Evolutionary conservation across 225 moss, liverwort and hornwort genomes (phyloP), one percentile per base, ranked within the genome.

Genomic region (Physcomitrium patens): DNA sequence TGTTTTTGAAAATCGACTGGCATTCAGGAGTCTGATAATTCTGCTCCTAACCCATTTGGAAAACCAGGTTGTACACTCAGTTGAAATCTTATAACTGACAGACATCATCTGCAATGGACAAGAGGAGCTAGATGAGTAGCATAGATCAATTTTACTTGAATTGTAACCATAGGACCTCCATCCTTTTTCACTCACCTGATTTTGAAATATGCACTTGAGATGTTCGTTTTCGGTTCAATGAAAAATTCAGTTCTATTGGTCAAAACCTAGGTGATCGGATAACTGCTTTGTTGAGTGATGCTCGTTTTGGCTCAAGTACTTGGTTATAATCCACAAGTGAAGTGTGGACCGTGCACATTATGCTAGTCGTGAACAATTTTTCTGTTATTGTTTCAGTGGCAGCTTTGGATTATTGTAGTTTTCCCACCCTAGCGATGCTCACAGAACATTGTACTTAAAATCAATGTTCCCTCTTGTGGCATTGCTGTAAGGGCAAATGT

Each of bases 1-100:
- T 61, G 79, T 90, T 84, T 79, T 89, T 68, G 94, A 94, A 74
- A 86, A 97, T 20, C 93, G 74, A 93, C 76, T 66, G 56, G 37
- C 42, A 71, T 66, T 70, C 42, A 64, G 37, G 51, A 49, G 57
- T 61, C 45, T 71, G 44, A 74, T 63, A 28, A 67, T 56, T 28
- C 45, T 22, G 24, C 24, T 68, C 66, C 37, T 18, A 14, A 56
- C 62, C 56, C 63, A 71, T 50, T 55, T 62, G 52, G 43, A 28
- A 66, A 73, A 66, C 45, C 50, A 71, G 41, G 20, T 78, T 75
- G 81, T 75, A 74, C 71, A 69, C 53, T 68, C 47, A 60, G 73
- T 61, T 17, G 50, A 61, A 63, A 62, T 75, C 23, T 63, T 24
- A 63, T 17, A 49, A 74, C 70, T 77, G 68, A 1, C 60, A 67